These are phyloP conservation scores for Miscanthus lutarioriparius DNA, from an alignment of 176 grass and related monocot species.

Conservation along the genomic window DNA sequence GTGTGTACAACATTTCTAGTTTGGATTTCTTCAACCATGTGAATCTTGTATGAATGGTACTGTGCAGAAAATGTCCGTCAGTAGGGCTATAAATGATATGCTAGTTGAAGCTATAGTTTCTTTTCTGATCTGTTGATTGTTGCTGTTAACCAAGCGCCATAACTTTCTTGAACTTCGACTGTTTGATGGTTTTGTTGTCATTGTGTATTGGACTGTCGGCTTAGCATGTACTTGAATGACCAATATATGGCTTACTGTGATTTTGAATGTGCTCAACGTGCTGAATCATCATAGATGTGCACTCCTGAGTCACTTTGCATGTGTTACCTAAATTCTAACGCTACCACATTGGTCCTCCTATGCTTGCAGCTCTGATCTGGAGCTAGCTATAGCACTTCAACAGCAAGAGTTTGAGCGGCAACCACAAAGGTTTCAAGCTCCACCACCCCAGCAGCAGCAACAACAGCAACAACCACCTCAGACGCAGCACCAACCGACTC, in stretches of 20 bases:
- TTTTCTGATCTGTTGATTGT: background rate
- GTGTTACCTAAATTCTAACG: conserved; percentile 12
- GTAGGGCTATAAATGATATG: conserved; percentile 12
- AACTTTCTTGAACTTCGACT: conserved; percentile 10
- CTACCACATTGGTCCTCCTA: background rate
- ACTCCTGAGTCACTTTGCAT: background rate
- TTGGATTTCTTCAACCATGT: conserved; percentile 11
- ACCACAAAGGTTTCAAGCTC: conserved; percentile 36
- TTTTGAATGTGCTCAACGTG: conserved; percentile 1
- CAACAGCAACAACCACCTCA: conserved; percentile 42
- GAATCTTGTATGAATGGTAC: background rate
- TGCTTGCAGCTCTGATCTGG: conserved; percentile 83
- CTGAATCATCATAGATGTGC: conserved; percentile 1
- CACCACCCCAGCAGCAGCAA: conserved; percentile 31
- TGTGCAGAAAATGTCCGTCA: background rate
- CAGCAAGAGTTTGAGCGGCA: conserved; percentile 89
- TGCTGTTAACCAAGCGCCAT: conserved; percentile 17
- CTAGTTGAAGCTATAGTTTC: background rate
- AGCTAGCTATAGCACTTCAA: conserved; percentile 88
- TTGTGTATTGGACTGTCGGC: conserved; percentile 11
- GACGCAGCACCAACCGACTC: conserved; percentile 39
- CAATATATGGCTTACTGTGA: conserved; percentile 5
- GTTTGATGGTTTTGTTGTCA: background rate
- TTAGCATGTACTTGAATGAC: background rate
- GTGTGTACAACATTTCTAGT: background rate